Evolutionary conservation across 1,284 basidiomycete genomes (phyloP).

Genomic region (Inonotus hispidus): DNA sequence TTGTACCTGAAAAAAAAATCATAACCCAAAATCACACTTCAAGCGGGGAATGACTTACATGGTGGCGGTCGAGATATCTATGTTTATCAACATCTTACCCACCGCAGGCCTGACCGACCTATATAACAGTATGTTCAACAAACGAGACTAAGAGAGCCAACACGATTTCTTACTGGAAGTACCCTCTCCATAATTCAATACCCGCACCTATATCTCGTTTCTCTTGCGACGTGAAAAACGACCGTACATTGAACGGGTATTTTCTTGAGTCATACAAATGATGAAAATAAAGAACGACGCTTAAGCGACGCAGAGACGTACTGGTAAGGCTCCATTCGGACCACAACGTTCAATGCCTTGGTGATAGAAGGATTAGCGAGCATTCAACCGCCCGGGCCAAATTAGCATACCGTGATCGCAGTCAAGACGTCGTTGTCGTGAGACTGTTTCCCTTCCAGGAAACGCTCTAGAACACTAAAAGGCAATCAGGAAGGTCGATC

Average conservation of each 20-base stretch:
- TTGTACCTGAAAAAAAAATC: slow-evolving; percentile 41
- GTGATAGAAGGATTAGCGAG: background rate
- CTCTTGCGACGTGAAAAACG: slow-evolving; percentile 67
- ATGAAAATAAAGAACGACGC: background rate
- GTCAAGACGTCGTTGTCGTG: slow-evolving; percentile 67
- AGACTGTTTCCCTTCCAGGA: slow-evolving; percentile 58
- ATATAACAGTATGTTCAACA: background rate
- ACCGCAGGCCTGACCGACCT: slow-evolving; percentile 58
- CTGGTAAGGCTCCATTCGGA: slow-evolving; percentile 67
- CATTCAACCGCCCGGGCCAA: background rate
- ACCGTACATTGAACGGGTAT: slow-evolving; percentile 69
- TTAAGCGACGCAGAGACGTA: slow-evolving; percentile 15
- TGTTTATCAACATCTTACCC: slow-evolving; percentile 64
- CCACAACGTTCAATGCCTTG: slow-evolving; percentile 69
- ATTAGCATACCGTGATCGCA: slow-evolving; percentile 57
- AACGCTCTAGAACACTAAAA: slow-evolving; percentile 55
- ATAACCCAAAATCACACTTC: background rate
- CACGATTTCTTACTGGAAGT: slow-evolving; percentile 50
- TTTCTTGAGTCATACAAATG: slow-evolving; percentile 28
- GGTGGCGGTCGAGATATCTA: slow-evolving; percentile 71
- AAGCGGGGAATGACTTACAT: slow-evolving; percentile 36
- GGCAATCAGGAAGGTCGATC: background rate
- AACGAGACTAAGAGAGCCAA: background rate
- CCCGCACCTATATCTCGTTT: slow-evolving; percentile 61
- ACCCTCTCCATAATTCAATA: slow-evolving; percentile 66